Percentiles rank a stretch among this genome's conserved stretches.
Conservation (phyloP, 352 stramenopile genomes). For the Phytophthora multivora region DNA sequence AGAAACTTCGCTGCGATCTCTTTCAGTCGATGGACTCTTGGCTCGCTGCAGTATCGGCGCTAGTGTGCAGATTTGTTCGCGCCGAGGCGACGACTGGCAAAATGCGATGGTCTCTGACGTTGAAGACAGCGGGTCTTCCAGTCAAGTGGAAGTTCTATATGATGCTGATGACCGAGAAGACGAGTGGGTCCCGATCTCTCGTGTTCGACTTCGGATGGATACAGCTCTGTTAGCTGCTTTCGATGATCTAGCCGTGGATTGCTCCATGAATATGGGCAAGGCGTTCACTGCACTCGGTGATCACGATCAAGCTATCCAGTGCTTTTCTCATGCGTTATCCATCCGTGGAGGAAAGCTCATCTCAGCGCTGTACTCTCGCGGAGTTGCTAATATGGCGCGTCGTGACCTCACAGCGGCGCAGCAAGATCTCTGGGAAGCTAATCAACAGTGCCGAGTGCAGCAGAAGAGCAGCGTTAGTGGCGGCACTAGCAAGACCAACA, state of each 20-base stretch:
- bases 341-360: slow-evolving; percentile 48
- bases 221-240: slow-evolving; percentile 56
- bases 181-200: slow-evolving; percentile 47
- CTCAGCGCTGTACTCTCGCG: slow-evolving; percentile 73
- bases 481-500: slow-evolving; percentile 43
- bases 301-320: slow-evolving; percentile 59
- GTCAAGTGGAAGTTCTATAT: slow-evolving; percentile 70
- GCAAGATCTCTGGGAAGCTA: slow-evolving; percentile 70
- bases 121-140: slow-evolving; percentile 35
- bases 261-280: slow-evolving; percentile 87
- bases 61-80: slow-evolving; percentile 52
- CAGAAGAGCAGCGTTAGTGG: slow-evolving; percentile 44
- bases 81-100: slow-evolving; percentile 29
- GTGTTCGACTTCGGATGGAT: slow-evolving; percentile 61
- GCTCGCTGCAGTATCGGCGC: slow-evolving; percentile 53
- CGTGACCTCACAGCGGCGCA: slow-evolving; percentile 66
- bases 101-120: slow-evolving; percentile 74
- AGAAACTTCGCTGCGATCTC: slow-evolving; percentile 41
- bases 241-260: slow-evolving; percentile 61
- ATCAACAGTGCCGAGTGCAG: slow-evolving; percentile 56
- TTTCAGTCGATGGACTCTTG: slow-evolving; percentile 40
- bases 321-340: slow-evolving; percentile 59
- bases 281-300: slow-evolving; percentile 59
- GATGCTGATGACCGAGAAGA: slow-evolving; percentile 59
- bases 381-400: slow-evolving; percentile 65